Evolutionary conservation across 202 grass and related monocot species (phyloP).

Genomic region (Elaeis oleifera): DNA sequence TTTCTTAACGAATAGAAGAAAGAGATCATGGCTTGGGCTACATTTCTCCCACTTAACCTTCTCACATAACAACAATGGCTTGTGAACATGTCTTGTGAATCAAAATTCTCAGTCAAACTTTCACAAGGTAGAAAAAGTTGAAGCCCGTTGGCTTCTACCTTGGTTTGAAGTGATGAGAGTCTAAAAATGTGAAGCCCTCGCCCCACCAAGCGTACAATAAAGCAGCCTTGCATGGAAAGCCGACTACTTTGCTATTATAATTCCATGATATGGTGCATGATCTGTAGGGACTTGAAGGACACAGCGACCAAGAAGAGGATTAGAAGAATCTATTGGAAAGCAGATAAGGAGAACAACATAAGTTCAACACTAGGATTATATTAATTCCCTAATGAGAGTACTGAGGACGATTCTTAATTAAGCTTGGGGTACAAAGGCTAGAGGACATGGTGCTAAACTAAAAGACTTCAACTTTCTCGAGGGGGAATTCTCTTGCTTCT

Average conservation of each 20-base stretch:
- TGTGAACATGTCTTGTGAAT: constrained; percentile 15
- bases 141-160: constrained; percentile 43
- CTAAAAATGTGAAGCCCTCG: not conserved
- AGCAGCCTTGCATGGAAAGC: constrained; percentile 26
- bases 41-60: not conserved
- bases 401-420: not conserved
- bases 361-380: not conserved
- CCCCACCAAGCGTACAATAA: not conserved
- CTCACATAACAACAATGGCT: constrained; percentile 40
- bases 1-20: too few relatives aligned
- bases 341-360: not conserved
- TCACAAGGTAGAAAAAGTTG: constrained; percentile 30
- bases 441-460: not conserved
- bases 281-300: not conserved
- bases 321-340: constrained; percentile 2
- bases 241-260: constrained; percentile 22
- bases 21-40: too few relatives aligned
- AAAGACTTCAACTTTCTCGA: not conserved
- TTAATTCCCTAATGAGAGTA: not conserved
- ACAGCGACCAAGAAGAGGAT: not conserved
- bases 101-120: constrained; percentile 23
- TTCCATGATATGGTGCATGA: not conserved
- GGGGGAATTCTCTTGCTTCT: not conserved
- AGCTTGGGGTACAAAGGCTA: not conserved
- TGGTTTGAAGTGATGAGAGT: constrained; percentile 29